Evolutionary conservation across 148 eudicot genomes (phyloP), one percentile per base, ranked within the genome.

Genomic region (Vaccinium vitisidaea): DNA sequence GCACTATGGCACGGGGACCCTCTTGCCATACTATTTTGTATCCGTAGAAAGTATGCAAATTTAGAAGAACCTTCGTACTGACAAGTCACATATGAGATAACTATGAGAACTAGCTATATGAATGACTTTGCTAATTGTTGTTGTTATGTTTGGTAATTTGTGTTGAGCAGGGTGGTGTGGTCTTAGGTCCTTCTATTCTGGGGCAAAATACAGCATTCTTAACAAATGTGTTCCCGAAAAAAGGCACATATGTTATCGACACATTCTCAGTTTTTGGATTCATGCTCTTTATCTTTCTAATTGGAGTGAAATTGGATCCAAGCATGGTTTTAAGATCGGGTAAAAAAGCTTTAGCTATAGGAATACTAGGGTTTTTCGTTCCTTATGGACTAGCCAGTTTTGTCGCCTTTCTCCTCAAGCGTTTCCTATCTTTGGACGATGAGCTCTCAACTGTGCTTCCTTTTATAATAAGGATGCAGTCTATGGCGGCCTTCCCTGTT

Each of bases 301-400:
- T 93, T n/a, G 95, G 95, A 23, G 92, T 93, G 55, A 86, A 91
- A 39, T 74, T 88, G 10, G 92, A 89, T 55, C 75, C 86, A 0
- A 19, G 54, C 15, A 54, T 91, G 48, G 6, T 89, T 39, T 79
- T 30, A 39, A 86, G 74, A 49, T 88, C 86, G 0, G 87, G 88
- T 10, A 88, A 36, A 76, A 89, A 79, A 14, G 84, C 86, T 12
- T 75, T 89, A 4, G 74, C 84, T 1, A 90, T 92, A 32, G 93
- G 92, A 5, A n/a, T 84, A 19, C 56, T 83, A 10, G 58, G 82
- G 9, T 92, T 85, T 32, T 1, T 86, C 15, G 0, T 84, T 50
- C 88, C 92, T 21, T 82, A 69, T 11, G 54, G 67, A 53, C 43
- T 90, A 8, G 77, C 85, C 43, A 30, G 49, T 21, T 6, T 73